Evolutionary conservation across 768 basidiomycete genomes (phyloP), one percentile per base, ranked within the genome.

Genomic region (Tricholomella constricta): DNA sequence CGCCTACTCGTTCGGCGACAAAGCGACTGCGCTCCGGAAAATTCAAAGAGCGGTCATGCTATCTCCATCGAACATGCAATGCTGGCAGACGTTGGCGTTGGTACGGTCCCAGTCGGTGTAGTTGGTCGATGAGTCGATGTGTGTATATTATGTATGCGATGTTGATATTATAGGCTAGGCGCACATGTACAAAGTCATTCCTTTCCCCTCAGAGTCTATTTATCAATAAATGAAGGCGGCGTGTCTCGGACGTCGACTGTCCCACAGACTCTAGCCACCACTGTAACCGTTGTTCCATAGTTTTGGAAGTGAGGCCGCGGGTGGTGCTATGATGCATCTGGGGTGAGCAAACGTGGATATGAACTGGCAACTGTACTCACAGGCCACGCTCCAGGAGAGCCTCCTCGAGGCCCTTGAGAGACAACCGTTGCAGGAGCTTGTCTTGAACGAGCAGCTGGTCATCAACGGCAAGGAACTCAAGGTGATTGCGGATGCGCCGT

Each of bases 361-460:
- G 41, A 52, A 34, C 20, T 32, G 23, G 48, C 4, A 26, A 43
- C 52, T 42, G 14, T 15, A 77, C 88, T 65, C 65, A 92, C 91
- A 91, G 77, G 61, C 88, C 91, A 54, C 91, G 84, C 66, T 91
- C 90, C 53, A 80, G 73, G 12, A 93, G 74, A 3, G 88, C 86
- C 50, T 88, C 81, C 25, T 76, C 71, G 6, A 91, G 71, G 57
- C 86, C 87, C 3, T 73, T 71, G 17, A 72, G 63, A 2, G 81
- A 79, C 40, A 94, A 66, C 27, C 65, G 61, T 20, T 69, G 65
- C 2, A 74, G 72, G 27, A 69, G 59, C 26, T 70, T 72, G 59
- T 87, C 86, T 31, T 72, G 73, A 12, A 73, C 59, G 36, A 93
- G 69, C n/a, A 85, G 70, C 19, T 67, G 68, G 63, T 94, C 91